phyloP scores from a whole-genome alignment of 805 yeast species.

The Torulaspora gathmanii region DNA sequence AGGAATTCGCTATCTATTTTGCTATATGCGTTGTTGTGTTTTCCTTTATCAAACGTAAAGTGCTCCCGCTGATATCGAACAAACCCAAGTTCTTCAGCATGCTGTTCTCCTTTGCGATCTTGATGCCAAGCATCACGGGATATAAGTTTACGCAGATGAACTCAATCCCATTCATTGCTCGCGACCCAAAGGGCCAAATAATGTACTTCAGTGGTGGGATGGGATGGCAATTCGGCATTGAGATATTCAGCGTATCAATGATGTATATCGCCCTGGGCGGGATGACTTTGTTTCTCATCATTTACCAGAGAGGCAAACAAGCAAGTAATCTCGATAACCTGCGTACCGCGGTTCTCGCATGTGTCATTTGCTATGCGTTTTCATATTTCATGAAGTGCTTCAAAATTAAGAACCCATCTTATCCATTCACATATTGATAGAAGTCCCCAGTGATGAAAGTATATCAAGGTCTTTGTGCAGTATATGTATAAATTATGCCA shows the following conservation, averaged over 20 bases:
- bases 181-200: conserved; percentile 45
- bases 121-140: conserved; percentile 51
- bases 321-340: conserved; percentile 20
- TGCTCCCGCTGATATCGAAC: conserved; percentile 32
- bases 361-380: conserved; percentile 20
- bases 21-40: conserved; percentile 43
- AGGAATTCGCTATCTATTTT: conserved; percentile 45
- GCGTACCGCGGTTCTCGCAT: conserved; percentile 16
- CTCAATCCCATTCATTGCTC: conserved; percentile 58
- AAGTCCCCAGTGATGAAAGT: background rate
- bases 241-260: conserved; percentile 49
- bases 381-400: conserved; percentile 28
- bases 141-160: conserved; percentile 58
- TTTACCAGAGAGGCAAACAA: conserved; percentile 32
- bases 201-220: conserved; percentile 60
- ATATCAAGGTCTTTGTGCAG: background rate
- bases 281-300: conserved; percentile 40
- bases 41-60: conserved; percentile 46
- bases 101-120: conserved; percentile 40
- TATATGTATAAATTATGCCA: background rate
- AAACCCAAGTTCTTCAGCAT: conserved; percentile 29
- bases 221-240: conserved; percentile 68
- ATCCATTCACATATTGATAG: conserved; percentile 23
- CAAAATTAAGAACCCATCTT: conserved; percentile 29
- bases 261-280: conserved; percentile 47